A percentile compares a stretch with the other conserved stretches of the same genome.
Conservation (phyloP, 495 filamentous ascomycete species). For the Penicillium alfredii region DNA sequence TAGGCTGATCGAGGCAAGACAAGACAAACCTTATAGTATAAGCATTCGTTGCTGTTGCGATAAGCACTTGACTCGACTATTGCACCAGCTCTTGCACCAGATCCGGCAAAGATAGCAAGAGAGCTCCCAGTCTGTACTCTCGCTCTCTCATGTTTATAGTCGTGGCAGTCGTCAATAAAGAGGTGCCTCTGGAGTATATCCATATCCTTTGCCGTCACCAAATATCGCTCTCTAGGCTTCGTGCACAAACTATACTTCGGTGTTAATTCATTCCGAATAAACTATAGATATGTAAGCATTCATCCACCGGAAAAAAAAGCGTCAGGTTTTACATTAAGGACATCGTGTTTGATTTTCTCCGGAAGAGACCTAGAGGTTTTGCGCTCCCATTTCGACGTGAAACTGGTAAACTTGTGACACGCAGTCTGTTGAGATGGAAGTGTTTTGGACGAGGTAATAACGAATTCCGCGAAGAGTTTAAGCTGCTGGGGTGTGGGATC, state of each 20-base stretch:
- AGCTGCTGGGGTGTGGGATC: constrained; percentile 4
- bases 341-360: constrained; percentile 3
- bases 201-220: constrained; percentile 6
- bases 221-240: constrained; percentile 1
- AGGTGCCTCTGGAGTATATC: constrained; percentile 5
- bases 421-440: constrained; percentile 3
- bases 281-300: constrained; percentile 1
- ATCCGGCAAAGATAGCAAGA: constrained; percentile 17
- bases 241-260: constrained; percentile 3
- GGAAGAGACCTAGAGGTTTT: constrained; percentile 3
- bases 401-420: constrained; percentile 1
- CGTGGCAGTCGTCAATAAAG: constrained; percentile 14
- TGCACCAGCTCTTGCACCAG: constrained; percentile 13
- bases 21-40: constrained; percentile 23
- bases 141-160: constrained; percentile 19
- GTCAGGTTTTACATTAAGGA: constrained; percentile 3
- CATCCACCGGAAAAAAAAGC: background rate
- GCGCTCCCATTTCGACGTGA: constrained; percentile 5
- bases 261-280: background rate
- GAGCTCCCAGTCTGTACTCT: constrained; percentile 14
- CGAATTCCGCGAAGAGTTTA: constrained; percentile 8
- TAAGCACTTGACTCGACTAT: constrained; percentile 21
- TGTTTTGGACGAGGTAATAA: constrained; percentile 2
- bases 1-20: background rate
- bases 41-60: constrained; percentile 13